Evolutionary conservation across 192 early-diverging fungal genomes (phyloP).

Genomic region (Coemansia nantahalensis): DNA sequence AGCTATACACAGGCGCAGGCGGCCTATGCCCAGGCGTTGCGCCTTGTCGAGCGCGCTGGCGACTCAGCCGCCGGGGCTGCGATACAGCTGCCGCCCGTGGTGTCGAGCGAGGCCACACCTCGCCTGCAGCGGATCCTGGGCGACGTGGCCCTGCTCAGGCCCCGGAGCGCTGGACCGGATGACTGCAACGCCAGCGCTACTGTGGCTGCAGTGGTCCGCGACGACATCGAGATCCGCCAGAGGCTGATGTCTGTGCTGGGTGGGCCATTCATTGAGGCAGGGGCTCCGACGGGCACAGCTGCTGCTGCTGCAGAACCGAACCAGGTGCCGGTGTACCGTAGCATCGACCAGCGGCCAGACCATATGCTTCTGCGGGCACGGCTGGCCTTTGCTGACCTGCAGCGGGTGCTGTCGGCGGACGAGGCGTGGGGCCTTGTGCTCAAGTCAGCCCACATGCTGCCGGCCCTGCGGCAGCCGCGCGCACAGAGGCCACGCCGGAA

Average conservation of each 20-base stretch:
- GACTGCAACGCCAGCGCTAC: not conserved
- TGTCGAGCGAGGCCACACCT: slow-evolving; percentile 4
- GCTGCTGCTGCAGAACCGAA: too few relatives aligned
- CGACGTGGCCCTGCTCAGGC: not conserved
- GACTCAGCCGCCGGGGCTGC: not conserved
- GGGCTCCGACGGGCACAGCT: too few relatives aligned
- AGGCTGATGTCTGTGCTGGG: slow-evolving; percentile 10
- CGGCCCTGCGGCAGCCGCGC: slow-evolving; percentile 13
- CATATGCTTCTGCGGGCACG: slow-evolving; percentile 29
- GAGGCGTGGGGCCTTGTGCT: slow-evolving; percentile 12
- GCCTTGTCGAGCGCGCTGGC: slow-evolving; percentile 2
- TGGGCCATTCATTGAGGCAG: not conserved
- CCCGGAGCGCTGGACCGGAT: not conserved
- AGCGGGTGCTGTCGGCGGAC: slow-evolving; percentile 9
- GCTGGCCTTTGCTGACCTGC: slow-evolving; percentile 25
- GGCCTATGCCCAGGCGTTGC: slow-evolving; percentile 15
- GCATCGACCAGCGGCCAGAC: slow-evolving; percentile 29
- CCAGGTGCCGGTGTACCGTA: not conserved
- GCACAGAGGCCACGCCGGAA: slow-evolving; percentile 32
- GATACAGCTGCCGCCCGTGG: not conserved
- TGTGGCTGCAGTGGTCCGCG: slow-evolving; percentile 7
- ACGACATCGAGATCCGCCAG: slow-evolving; percentile 22
- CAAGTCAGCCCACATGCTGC: slow-evolving; percentile 28
- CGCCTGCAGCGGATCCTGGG: slow-evolving; percentile 18
- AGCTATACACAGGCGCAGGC: slow-evolving; percentile 7